These are phyloP conservation scores for Penicillium sp. DNA, from an alignment of 2,329 filamentous ascomycete genomes.

Conservation along the genomic window DNA sequence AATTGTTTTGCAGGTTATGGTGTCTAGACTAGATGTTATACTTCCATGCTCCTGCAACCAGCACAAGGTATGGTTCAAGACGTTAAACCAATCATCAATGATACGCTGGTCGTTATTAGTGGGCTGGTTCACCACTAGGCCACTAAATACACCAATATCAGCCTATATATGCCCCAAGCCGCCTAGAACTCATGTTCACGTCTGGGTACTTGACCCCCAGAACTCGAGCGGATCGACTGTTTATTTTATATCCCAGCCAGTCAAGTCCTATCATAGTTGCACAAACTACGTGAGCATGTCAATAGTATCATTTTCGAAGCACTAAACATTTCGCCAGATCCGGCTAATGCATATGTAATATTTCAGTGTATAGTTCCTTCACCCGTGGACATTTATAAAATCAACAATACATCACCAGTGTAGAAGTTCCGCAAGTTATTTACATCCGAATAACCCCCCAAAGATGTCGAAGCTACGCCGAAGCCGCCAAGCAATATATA, in stretches of 20 bases:
- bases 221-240: neutral
- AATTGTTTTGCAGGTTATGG: neutral
- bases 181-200: neutral
- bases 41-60: neutral
- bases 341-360: no score
- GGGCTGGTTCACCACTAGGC: neutral
- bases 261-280: neutral
- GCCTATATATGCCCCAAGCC: neutral
- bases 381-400: no score
- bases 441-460: neutral
- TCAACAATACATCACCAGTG: neutral
- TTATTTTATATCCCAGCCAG: neutral
- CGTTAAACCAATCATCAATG: neutral
- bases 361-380: no score
- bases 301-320: neutral
- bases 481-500: neutral
- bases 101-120: neutral
- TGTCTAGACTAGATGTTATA: neutral
- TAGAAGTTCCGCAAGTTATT: neutral
- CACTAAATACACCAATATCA: neutral
- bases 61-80: neutral
- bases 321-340: neutral
- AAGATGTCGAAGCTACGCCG: neutral
- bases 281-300: neutral
- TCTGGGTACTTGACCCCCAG: neutral